These are phyloP conservation scores for Pyrenophora graminea DNA, from an alignment of 2,329 filamentous ascomycete species.

Conservation along the genomic window DNA sequence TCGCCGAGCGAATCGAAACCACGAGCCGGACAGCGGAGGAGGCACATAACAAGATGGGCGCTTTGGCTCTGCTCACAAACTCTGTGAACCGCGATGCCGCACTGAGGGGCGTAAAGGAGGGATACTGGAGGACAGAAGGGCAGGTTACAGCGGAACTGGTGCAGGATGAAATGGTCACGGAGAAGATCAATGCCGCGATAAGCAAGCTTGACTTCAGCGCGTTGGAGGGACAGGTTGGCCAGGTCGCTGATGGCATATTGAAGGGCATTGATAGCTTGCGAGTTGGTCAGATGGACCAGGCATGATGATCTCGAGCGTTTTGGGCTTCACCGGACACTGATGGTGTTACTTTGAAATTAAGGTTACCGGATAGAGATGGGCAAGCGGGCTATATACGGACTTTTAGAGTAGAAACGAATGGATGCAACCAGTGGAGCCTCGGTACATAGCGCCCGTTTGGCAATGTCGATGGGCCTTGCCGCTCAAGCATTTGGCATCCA, in stretches of 20 bases:
- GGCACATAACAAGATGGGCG: slow-evolving; percentile 69
- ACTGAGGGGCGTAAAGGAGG: slow-evolving; percentile 66
- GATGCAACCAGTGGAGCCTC: slow-evolving; percentile 15
- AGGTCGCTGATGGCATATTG: slow-evolving; percentile 44
- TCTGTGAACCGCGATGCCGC: slow-evolving; percentile 74
- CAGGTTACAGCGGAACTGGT: slow-evolving; percentile 73
- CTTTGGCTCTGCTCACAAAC: slow-evolving; percentile 77
- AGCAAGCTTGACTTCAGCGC: slow-evolving; percentile 65
- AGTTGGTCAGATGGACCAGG: neutral
- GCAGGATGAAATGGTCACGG: slow-evolving; percentile 76
- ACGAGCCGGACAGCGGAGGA: slow-evolving; percentile 61
- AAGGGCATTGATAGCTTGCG: slow-evolving; percentile 37
- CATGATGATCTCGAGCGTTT: slow-evolving; percentile 5
- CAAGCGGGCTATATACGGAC: slow-evolving; percentile 26
- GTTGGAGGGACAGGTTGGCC: slow-evolving; percentile 67
- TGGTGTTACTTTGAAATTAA: slow-evolving; percentile 6
- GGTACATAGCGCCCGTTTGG: slow-evolving; percentile 7
- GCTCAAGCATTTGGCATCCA: slow-evolving; percentile 21
- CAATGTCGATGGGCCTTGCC: slow-evolving; percentile 10
- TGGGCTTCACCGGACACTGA: neutral
- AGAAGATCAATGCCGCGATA: slow-evolving; percentile 70
- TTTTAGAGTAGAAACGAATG: slow-evolving; percentile 11
- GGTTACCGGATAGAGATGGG: slow-evolving; percentile 34
- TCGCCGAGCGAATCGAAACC: slow-evolving; percentile 69
- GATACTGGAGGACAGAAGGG: slow-evolving; percentile 82